phyloP scores from a whole-genome alignment of 257 asterid species.

The Solanum gandarillasii region DNA sequence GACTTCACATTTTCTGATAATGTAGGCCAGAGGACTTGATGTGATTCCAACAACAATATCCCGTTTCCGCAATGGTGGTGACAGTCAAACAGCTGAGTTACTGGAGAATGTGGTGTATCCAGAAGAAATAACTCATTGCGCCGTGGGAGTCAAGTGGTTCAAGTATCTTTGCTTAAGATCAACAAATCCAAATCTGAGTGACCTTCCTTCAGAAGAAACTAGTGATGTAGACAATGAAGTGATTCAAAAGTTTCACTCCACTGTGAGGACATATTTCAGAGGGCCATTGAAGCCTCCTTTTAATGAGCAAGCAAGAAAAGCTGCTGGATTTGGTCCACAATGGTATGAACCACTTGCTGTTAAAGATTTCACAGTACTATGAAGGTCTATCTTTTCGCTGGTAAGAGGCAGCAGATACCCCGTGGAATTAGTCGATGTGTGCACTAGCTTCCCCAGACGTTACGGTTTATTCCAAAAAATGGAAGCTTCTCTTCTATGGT shows the following conservation, averaged over 20 bases:
- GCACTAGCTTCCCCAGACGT: not conserved
- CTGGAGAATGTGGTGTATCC: constrained; percentile 81
- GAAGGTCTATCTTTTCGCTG: not conserved
- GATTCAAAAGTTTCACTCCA: constrained; percentile 55
- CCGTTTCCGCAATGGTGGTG: constrained; percentile 87
- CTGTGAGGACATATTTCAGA: constrained; percentile 60
- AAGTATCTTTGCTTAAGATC: constrained; percentile 53
- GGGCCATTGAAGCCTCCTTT: constrained; percentile 95
- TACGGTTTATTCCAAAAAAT: not conserved
- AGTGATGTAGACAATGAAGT: constrained; percentile 27
- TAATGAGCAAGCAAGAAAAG: constrained; percentile 72
- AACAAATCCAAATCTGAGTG: constrained; percentile 10
- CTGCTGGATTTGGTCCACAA: constrained; percentile 85
- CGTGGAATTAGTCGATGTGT: not conserved
- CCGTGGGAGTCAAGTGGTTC: constrained; percentile 92
- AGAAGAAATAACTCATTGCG: constrained; percentile 90
- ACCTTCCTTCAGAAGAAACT: constrained; percentile 1
- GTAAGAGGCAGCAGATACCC: not conserved
- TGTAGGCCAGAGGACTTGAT: constrained; percentile 94
- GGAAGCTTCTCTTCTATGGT: not conserved
- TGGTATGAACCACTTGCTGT: constrained; percentile 93
- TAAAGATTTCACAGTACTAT: constrained; percentile 14
- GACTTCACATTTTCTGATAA: not conserved
- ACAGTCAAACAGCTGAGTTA: constrained; percentile 65
- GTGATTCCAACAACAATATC: constrained; percentile 89